These are phyloP conservation scores for Gynostemma pentaphyllum DNA, from an alignment of 306 rosid species.

Conservation along the genomic window DNA sequence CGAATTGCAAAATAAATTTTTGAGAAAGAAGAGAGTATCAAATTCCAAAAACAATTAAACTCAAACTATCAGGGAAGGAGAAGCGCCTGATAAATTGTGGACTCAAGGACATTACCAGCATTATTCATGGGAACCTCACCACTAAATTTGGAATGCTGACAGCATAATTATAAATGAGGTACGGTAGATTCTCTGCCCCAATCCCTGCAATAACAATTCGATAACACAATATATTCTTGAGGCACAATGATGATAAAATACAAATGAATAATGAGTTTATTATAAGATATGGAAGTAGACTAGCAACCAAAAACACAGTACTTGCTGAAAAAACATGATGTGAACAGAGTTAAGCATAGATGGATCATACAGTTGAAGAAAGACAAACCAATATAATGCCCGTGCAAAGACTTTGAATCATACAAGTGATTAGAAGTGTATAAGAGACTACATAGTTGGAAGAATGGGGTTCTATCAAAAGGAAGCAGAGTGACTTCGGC, in stretches of 20 bases:
- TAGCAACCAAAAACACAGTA: background rate
- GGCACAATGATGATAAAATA: background rate
- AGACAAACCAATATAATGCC: no score
- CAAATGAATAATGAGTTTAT: background rate
- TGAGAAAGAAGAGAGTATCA: background rate
- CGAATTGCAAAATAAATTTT: background rate
- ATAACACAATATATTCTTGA: conserved; percentile 8
- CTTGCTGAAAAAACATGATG: background rate
- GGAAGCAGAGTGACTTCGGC: no score
- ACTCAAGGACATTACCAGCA: conserved; percentile 33
- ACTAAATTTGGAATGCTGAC: conserved; percentile 62
- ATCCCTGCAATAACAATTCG: conserved; percentile 40
- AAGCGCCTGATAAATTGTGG: conserved; percentile 21
- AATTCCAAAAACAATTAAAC: conserved; percentile 15
- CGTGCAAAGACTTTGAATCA: background rate
- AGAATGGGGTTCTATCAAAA: no score
- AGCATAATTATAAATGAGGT: conserved; percentile 51
- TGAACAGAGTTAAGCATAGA: background rate
- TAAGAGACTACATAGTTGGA: no score
- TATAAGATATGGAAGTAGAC: background rate
- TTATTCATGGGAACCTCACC: conserved; percentile 56
- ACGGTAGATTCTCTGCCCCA: conserved; percentile 38
- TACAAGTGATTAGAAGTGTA: background rate
- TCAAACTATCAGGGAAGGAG: conserved; percentile 31
- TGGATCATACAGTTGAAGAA: background rate